Conservation (phyloP, 2,329 filamentous ascomycete species). For the Fusarium incarnatum region DNA sequence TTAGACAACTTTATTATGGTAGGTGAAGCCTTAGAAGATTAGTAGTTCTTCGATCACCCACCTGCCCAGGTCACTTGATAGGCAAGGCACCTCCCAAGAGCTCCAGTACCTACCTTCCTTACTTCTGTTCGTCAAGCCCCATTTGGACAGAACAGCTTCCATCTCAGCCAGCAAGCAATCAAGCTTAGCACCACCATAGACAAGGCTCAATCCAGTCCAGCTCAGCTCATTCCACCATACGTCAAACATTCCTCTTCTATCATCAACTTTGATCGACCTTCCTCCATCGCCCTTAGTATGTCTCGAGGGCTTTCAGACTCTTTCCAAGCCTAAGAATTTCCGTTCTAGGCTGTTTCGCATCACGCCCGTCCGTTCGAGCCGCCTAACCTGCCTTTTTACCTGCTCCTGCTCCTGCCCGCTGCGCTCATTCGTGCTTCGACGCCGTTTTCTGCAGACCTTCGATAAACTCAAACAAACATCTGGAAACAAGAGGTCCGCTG, state of each 20-base stretch:
- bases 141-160: conserved; percentile 36
- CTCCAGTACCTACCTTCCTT: conserved; percentile 6
- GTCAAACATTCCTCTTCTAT: conserved; percentile 46
- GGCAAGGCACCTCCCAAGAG: conserved; percentile 19
- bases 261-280: conserved; percentile 44
- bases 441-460: conserved; percentile 32
- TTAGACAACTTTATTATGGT: too few relatives aligned
- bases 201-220: conserved; percentile 37
- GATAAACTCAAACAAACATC: conserved; percentile 26
- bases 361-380: conserved; percentile 23
- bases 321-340: conserved; percentile 32
- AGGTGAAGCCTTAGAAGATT: too few relatives aligned
- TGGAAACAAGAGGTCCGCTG: conserved; percentile 33
- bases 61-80: conserved; percentile 33
- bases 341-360: conserved; percentile 34
- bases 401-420: background rate
- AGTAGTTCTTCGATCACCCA: too few relatives aligned
- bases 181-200: conserved; percentile 27
- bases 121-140: conserved; percentile 34
- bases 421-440: conserved; percentile 26
- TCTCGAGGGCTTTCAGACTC: conserved; percentile 30
- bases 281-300: conserved; percentile 30
- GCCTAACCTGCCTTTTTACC: conserved; percentile 9
- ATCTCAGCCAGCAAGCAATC: conserved; percentile 22
- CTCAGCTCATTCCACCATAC: conserved; percentile 47